These are phyloP conservation scores for Hypomyces perniciosus DNA, from an alignment of 2,329 filamentous ascomycete genomes.

Conservation along the genomic window DNA sequence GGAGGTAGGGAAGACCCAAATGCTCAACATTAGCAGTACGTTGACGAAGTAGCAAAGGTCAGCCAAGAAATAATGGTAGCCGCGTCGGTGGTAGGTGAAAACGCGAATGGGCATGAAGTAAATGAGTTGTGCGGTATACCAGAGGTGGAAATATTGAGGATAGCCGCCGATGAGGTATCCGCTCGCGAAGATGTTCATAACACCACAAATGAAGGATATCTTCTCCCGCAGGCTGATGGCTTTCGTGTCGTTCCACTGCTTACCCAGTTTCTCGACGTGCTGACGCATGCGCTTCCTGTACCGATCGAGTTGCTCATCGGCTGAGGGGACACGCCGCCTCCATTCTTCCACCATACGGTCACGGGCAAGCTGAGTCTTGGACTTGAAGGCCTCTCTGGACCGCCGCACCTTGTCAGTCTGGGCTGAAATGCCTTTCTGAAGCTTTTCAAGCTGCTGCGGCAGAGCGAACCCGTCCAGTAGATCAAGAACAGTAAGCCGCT, in stretches of 20 bases:
- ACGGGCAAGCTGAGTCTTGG: conserved; percentile 69
- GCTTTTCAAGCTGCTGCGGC: conserved; percentile 82
- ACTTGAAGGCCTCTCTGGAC: conserved; percentile 75
- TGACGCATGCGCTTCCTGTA: conserved; percentile 83
- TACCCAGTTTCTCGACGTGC: conserved; percentile 80
- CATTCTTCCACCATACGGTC: conserved; percentile 90
- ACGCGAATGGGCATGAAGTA: conserved; percentile 98
- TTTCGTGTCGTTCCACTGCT: conserved; percentile 83
- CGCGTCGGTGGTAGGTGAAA: conserved; percentile 83
- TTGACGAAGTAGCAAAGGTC: conserved; percentile 99
- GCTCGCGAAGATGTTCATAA: conserved; percentile 95
- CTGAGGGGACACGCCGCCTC: conserved; percentile 76
- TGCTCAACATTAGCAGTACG: conserved; percentile 68
- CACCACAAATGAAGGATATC: conserved; percentile 89
- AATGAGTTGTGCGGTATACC: conserved; percentile 81
- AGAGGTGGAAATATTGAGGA: conserved; percentile 81
- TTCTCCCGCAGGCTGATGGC: conserved; percentile 88
- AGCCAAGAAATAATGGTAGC: conserved; percentile 94
- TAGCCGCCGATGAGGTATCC: conserved; percentile 86
- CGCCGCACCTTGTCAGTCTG: conserved; percentile 81
- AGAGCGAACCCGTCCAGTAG: conserved; percentile 90
- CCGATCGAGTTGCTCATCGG: conserved; percentile 87
- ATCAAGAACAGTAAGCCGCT: conserved; percentile 86
- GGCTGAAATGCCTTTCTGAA: conserved; percentile 73
- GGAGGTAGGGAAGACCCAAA: conserved; percentile 87